Percentiles rank a stretch among this genome's conserved stretches.
phyloP scores from a whole-genome alignment of 805 yeast genomes.

The Saccharomycopsis schoenii region DNA sequence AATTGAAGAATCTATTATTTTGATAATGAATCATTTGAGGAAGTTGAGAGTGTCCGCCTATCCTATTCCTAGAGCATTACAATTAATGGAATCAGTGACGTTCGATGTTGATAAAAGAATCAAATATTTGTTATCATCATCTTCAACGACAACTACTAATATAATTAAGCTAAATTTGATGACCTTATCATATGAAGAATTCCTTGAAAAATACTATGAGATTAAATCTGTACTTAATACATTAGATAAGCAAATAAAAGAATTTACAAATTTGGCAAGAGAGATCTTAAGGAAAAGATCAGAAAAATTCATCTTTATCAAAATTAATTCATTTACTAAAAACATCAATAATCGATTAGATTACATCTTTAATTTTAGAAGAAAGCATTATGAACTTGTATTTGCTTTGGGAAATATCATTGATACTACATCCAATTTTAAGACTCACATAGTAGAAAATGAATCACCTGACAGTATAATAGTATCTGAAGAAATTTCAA shows the following conservation, averaged over 20 bases:
- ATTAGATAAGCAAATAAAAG: slow-evolving; percentile 56
- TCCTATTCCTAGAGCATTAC: slow-evolving; percentile 55
- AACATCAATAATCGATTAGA: slow-evolving; percentile 34
- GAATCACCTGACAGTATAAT: background rate
- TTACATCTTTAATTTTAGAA: slow-evolving; percentile 37
- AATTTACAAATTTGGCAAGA: slow-evolving; percentile 55
- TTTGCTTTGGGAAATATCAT: slow-evolving; percentile 25
- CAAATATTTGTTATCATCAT: slow-evolving; percentile 27
- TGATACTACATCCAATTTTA: background rate
- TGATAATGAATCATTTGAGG: slow-evolving; percentile 53
- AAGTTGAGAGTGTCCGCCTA: slow-evolving; percentile 49
- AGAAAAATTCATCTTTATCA: slow-evolving; percentile 58
- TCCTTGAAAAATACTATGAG: slow-evolving; percentile 26
- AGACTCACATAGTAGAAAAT: background rate
- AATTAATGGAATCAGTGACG: slow-evolving; percentile 56
- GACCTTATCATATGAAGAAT: slow-evolving; percentile 32
- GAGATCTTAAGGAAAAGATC: slow-evolving; percentile 67
- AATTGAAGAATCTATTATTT: slow-evolving; percentile 35
- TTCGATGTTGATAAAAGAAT: slow-evolving; percentile 43
- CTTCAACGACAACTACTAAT: slow-evolving; percentile 8
- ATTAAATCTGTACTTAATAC: slow-evolving; percentile 30
- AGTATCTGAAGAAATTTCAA: slow-evolving; percentile 3
- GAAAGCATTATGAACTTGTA: slow-evolving; percentile 41
- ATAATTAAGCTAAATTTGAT: slow-evolving; percentile 29
- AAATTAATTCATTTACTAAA: slow-evolving; percentile 38